Percentiles rank a stretch among this genome's conserved stretches.
phyloP scores from a whole-genome alignment of 1,284 basidiomycete genomes.

The Chondrostereum purpureum region DNA sequence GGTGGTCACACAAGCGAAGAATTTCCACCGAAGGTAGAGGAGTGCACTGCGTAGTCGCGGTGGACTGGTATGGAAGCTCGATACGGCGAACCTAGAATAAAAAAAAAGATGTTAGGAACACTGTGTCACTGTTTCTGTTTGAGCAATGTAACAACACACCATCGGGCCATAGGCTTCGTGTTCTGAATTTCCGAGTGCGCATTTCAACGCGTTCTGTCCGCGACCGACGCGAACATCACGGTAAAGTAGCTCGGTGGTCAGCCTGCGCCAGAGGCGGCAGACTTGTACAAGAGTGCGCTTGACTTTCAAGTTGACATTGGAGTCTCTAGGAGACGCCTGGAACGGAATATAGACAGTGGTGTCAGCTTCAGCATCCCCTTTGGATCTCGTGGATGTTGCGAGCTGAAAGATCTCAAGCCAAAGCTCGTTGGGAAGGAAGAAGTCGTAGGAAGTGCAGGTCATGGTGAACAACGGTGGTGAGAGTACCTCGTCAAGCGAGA shows the following conservation, averaged over 20 bases:
- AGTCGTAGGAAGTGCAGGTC: slow-evolving; percentile 10
- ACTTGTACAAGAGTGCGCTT: slow-evolving; percentile 43
- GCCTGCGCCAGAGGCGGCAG: slow-evolving; percentile 47
- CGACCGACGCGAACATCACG: slow-evolving; percentile 42
- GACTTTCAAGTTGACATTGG: slow-evolving; percentile 21
- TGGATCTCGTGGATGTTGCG: slow-evolving; percentile 25
- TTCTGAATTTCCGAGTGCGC: slow-evolving; percentile 20
- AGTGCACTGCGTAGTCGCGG: slow-evolving; percentile 31
- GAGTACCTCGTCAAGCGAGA: not conserved
- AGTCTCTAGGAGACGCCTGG: slow-evolving; percentile 23
- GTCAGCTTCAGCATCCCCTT: slow-evolving; percentile 20
- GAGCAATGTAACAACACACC: slow-evolving; percentile 21
- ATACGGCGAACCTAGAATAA: slow-evolving; percentile 43
- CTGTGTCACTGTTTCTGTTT: not conserved
- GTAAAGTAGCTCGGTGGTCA: slow-evolving; percentile 42
- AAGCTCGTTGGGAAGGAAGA: slow-evolving; percentile 39
- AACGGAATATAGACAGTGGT: slow-evolving; percentile 35
- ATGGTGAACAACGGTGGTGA: not conserved
- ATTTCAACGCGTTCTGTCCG: slow-evolving; percentile 24
- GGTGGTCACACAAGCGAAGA: slow-evolving; percentile 39
- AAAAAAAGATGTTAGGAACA: slow-evolving; percentile 6
- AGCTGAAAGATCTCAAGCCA: slow-evolving; percentile 45
- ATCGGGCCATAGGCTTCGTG: slow-evolving; percentile 24
- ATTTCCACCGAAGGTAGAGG: slow-evolving; percentile 33
- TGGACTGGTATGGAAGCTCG: slow-evolving; percentile 50